Percentiles rank a stretch among this genome's conserved stretches.
phyloP scores from a whole-genome alignment of 805 yeast species.

The Metschnikowia kunwiensis region DNA sequence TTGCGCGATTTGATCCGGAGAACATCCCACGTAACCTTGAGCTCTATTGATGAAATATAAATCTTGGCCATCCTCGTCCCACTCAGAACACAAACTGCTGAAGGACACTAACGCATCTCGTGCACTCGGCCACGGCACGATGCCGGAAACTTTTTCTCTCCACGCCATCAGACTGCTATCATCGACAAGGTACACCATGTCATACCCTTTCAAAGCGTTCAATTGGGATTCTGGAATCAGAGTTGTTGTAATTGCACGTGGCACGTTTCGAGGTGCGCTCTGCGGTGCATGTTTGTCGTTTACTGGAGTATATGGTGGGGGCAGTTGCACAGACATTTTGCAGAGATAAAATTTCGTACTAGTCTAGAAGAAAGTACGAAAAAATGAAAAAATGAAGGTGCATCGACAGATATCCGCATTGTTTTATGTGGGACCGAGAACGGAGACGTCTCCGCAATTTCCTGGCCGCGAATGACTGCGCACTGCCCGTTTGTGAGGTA shows the following conservation, averaged over 20 bases:
- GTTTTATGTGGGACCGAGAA: too few species aligned
- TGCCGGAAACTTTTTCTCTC: slow-evolving; percentile 12
- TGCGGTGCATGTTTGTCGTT: background rate
- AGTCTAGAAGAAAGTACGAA: background rate
- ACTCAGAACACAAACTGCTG: slow-evolving; percentile 15
- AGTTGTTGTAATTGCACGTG: slow-evolving; percentile 9
- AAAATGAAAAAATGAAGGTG: too few species aligned
- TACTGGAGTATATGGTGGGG: slow-evolving; percentile 6
- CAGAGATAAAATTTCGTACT: too few species aligned
- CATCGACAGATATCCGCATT: too few species aligned
- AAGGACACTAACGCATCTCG: slow-evolving; percentile 14
- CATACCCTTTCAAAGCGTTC: slow-evolving; percentile 17
- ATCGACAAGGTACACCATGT: slow-evolving; percentile 16
- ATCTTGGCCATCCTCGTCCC: slow-evolving; percentile 20
- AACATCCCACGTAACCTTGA: slow-evolving; percentile 7
- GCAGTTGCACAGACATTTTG: slow-evolving; percentile 7
- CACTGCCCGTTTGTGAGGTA: too few species aligned
- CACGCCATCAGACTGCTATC: slow-evolving; percentile 17
- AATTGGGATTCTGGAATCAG: slow-evolving; percentile 13
- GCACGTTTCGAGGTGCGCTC: background rate
- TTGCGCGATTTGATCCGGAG: slow-evolving; percentile 12
- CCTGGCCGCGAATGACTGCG: too few species aligned
- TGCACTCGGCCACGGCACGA: slow-evolving; percentile 17
- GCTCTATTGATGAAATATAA: slow-evolving; percentile 13
- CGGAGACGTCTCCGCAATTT: too few species aligned